These are phyloP conservation scores for Cunninghamia lanceolata DNA, from an alignment of 75 land plant genomes.

Conservation along the genomic window DNA sequence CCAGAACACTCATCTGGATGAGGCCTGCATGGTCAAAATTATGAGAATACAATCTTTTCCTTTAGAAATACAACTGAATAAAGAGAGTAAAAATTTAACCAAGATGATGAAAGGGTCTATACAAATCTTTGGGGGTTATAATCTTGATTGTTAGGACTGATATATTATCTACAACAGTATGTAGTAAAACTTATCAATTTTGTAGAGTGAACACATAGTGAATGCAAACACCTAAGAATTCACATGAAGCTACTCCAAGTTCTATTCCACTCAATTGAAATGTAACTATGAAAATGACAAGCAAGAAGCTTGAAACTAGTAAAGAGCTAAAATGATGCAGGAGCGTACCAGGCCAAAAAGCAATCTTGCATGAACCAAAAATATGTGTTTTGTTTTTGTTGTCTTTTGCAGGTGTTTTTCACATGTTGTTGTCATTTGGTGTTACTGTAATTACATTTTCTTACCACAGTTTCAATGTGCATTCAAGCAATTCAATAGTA, in stretches of 20 bases:
- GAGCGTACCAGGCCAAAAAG: no score
- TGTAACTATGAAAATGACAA: not conserved
- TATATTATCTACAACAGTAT: no score
- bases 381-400: no score
- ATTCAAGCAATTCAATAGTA: no score
- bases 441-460: no score
- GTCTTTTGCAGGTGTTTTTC: no score
- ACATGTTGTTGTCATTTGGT: no score
- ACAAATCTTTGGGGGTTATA: not conserved
- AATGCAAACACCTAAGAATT: not conserved
- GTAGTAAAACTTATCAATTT: not conserved
- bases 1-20: constrained; percentile 98
- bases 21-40: constrained; percentile 47
- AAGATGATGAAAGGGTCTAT: not conserved
- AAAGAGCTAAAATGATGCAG: not conserved
- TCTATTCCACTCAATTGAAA: no score
- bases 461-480: no score
- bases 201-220: not conserved
- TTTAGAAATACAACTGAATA: not conserved
- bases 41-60: not conserved
- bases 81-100: not conserved
- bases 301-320: not conserved
- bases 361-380: no score
- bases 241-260: not conserved
- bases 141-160: not conserved